Evolutionary conservation across 768 basidiomycete genomes (phyloP), one percentile per base, ranked within the genome.

Genomic region (Tylopilus sp.): DNA sequence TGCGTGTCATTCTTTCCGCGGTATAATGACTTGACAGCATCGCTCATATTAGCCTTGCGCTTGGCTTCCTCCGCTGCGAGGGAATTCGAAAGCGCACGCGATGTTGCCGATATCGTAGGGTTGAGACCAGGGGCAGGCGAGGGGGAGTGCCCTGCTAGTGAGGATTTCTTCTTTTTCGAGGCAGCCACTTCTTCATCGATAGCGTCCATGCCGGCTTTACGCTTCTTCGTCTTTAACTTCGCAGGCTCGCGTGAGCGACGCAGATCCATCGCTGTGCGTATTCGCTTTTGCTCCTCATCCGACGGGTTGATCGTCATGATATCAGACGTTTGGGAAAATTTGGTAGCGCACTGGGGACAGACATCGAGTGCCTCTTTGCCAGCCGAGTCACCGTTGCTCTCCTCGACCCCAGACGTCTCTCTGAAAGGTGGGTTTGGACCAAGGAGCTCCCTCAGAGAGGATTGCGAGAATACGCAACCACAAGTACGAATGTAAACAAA

Each of bases 391-490:
- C 58, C 57, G 41, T 61, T 67, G 42, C 62, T 49, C 72, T 74
- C 52, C 69, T 63, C 51, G 49, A 56, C n/a, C 53, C 53, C 54
- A 28, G 59, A 45, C 51, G 46, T 37, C 50, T 59, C 64, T 64
- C 53, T 59, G 61, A 57, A 54, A 59, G 62, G 30, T 16, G 72
- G 60, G 1, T 69, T 62, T 43, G 69, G 56, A 51, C 63, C 28
- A 66, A 70, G 30, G 70, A 63, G 78, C 3, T 86, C 85, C 52
- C 84, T 85, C 37, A 98, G 76, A 3, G 88, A 91, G 0, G 86
- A 86, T 54, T 89, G 87, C 5, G 92, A 87, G 72, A 98, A 92
- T 29, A 93, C 92, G 67, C 92, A 95, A 16, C 94, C 94, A 62
- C 96, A 98, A 0, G 85, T 73, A 14, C 79, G 76, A 59, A 98